A percentile compares a stretch with the other conserved stretches of the same genome.
Evolutionary conservation across 2,329 filamentous ascomycete genomes (phyloP).

Genomic region (Aspergillus hiratsukae): DNA sequence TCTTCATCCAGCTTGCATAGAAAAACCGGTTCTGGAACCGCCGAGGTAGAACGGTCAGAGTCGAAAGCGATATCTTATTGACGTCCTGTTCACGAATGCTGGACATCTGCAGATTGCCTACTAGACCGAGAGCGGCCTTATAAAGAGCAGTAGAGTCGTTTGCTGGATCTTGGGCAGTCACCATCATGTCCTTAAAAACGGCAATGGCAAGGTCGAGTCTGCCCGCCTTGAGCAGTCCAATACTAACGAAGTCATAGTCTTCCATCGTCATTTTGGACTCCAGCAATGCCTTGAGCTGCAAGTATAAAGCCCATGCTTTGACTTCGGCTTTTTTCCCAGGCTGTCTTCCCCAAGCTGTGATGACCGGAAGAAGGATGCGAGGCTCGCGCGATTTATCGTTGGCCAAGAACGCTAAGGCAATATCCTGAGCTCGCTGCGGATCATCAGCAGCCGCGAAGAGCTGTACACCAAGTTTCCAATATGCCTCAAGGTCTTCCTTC

Average conservation of each 20-base stretch:
- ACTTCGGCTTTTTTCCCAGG: slow-evolving; percentile 47
- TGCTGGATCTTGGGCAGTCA: slow-evolving; percentile 48
- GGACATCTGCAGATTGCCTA: slow-evolving; percentile 38
- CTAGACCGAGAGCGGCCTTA: slow-evolving; percentile 35
- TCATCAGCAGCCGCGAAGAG: slow-evolving; percentile 47
- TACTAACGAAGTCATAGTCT: slow-evolving; percentile 72
- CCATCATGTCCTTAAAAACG: slow-evolving; percentile 88
- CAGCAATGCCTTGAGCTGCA: slow-evolving; percentile 58
- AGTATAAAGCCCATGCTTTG: slow-evolving; percentile 65
- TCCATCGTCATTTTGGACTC: slow-evolving; percentile 60
- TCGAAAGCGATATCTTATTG: slow-evolving; percentile 46
- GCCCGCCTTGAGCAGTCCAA: slow-evolving; percentile 64
- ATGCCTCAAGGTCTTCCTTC: slow-evolving; percentile 35
- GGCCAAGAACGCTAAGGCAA: slow-evolving; percentile 43
- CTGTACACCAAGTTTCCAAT: slow-evolving; percentile 48
- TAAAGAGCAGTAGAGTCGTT: slow-evolving; percentile 45
- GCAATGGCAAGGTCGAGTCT: slow-evolving; percentile 64
- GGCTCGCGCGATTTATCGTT: slow-evolving; percentile 41
- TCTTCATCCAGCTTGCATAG: slow-evolving; percentile 83
- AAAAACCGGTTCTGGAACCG: slow-evolving; percentile 69
- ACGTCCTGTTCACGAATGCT: slow-evolving; percentile 41
- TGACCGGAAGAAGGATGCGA: slow-evolving; percentile 57
- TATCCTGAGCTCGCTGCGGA: slow-evolving; percentile 45
- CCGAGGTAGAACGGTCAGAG: slow-evolving; percentile 50
- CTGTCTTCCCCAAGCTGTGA: slow-evolving; percentile 60